Conservation (phyloP, 305 asterid genomes). For the Solanum chacoense region DNA sequence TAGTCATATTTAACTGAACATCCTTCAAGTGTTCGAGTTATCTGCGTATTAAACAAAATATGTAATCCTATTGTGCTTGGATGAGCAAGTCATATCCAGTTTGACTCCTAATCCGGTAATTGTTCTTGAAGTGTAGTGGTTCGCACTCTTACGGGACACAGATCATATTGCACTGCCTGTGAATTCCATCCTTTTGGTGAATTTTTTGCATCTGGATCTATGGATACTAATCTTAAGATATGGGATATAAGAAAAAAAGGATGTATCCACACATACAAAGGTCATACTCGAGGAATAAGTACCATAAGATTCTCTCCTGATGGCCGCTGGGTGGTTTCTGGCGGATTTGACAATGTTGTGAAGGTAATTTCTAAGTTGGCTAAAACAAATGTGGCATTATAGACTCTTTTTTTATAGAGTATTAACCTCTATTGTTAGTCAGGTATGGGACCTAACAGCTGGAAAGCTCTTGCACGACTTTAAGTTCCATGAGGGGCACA, state of each 20-base stretch:
- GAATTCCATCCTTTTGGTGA: conserved; percentile 99
- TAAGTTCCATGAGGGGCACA: conserved; percentile 86
- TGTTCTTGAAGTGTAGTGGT: conserved; percentile 73
- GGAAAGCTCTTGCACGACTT: conserved; percentile 97
- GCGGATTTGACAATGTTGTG: conserved; percentile 91
- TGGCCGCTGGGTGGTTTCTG: conserved; percentile 99
- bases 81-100: conserved; percentile 3
- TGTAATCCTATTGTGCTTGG: not conserved
- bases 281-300: conserved; percentile 94
- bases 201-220: conserved; percentile 97
- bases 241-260: conserved; percentile 99
- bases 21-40: not conserved
- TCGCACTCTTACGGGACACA: conserved; percentile 94
- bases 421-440: conserved; percentile 15
- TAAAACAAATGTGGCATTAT: not conserved
- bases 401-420: conserved; percentile 7
- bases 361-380: conserved; percentile 43
- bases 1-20: not conserved
- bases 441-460: conserved; percentile 99
- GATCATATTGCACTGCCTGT: conserved; percentile 93
- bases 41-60: not conserved
- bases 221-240: conserved; percentile 92
- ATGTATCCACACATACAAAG: conserved; percentile 92
- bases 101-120: conserved; percentile 26
- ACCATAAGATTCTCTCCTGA: conserved; percentile 88